These are phyloP conservation scores for Tolypocladium ophioglossoides DNA, from an alignment of 2,329 filamentous ascomycete species.

Conservation along the genomic window DNA sequence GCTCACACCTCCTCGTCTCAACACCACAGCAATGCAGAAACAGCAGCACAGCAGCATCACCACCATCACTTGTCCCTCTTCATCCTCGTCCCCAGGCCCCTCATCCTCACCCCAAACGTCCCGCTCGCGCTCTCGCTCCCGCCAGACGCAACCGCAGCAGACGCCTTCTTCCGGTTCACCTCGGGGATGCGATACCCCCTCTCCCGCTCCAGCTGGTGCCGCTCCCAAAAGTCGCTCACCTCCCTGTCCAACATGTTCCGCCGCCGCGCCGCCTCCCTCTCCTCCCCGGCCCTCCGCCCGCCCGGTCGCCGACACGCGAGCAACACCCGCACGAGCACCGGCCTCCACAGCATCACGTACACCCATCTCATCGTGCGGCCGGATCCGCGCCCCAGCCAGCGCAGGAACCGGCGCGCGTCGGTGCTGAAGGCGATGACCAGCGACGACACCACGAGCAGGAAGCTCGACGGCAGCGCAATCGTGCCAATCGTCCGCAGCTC, in stretches of 20 bases:
- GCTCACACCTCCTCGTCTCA: background rate
- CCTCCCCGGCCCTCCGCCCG: background rate
- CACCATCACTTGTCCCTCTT: background rate
- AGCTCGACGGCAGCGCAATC: conserved; percentile 37
- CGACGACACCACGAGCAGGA: conserved; percentile 35
- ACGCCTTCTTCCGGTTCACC: conserved; percentile 21
- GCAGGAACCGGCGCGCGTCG: conserved; percentile 23
- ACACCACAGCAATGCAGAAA: background rate
- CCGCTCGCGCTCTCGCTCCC: background rate
- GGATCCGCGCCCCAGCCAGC: conserved; percentile 11
- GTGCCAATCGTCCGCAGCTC: conserved; percentile 33
- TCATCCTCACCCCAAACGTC: background rate
- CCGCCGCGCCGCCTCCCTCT: conserved; percentile 1
- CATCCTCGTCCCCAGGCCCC: background rate
- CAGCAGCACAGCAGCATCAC: background rate
- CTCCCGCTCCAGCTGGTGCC: conserved; percentile 26
- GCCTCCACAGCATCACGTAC: conserved; percentile 12
- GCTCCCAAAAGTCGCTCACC: conserved; percentile 31
- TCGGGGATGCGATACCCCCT: conserved; percentile 27
- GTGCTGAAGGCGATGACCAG: conserved; percentile 47
- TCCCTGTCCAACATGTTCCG: conserved; percentile 18
- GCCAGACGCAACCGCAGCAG: background rate
- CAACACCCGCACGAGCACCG: conserved; percentile 5
- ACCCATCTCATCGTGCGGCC: conserved; percentile 8
- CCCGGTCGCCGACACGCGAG: background rate